Percentiles rank a stretch among this genome's conserved stretches.
Conservation (phyloP, 2,329 filamentous ascomycete genomes). For the Fusarium sterilihyphosum region DNA sequence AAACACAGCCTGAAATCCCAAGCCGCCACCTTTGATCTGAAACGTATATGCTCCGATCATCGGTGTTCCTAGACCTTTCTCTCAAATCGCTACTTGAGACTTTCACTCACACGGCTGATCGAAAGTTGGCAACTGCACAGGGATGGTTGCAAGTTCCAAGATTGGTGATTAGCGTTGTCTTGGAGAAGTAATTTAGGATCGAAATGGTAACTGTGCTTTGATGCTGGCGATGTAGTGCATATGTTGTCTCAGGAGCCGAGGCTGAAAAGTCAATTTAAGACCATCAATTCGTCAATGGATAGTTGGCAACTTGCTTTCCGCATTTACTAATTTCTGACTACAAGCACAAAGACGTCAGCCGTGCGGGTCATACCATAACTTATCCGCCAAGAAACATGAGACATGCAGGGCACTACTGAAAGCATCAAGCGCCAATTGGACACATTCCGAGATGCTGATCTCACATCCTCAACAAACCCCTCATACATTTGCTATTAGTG, state of each 20-base stretch:
- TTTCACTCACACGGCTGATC: background rate
- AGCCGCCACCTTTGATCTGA: background rate
- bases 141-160: background rate
- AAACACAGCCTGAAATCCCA: background rate
- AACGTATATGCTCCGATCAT: background rate
- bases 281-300: background rate
- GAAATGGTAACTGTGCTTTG: background rate
- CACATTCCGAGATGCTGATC: no score
- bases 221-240: background rate
- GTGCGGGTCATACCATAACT: background rate
- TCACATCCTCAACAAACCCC: background rate
- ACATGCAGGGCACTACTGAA: background rate
- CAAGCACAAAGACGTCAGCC: background rate
- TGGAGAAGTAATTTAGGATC: background rate
- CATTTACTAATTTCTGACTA: background rate
- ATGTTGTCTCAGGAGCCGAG: background rate
- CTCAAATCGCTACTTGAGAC: fast-evolving
- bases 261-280: background rate
- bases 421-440: background rate
- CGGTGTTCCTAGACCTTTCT: background rate
- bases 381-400: no score
- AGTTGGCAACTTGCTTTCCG: background rate
- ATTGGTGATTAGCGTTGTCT: background rate
- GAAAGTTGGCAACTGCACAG: background rate
- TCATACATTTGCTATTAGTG: background rate